Percentiles rank a stretch among this genome's conserved stretches.
Evolutionary conservation across 192 early-diverging fungal genomes (phyloP).

Genomic region (Thamnidium elegans): DNA sequence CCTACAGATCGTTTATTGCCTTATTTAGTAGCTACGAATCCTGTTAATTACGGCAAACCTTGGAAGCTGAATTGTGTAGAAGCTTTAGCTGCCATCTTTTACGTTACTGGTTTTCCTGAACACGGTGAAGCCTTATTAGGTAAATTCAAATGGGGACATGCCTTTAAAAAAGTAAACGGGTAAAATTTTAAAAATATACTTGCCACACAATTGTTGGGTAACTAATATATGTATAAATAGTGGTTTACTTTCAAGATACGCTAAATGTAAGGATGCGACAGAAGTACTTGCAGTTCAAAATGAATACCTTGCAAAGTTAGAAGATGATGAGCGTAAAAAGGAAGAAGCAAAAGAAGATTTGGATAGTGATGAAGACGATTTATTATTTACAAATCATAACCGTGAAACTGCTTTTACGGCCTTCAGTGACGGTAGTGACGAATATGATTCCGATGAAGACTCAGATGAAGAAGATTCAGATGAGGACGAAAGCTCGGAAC

Average conservation of each 20-base stretch:
- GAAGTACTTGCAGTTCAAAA: slow-evolving; percentile 76
- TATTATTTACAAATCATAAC: slow-evolving; percentile 51
- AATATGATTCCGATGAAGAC: slow-evolving; percentile 54
- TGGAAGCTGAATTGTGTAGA: slow-evolving; percentile 97
- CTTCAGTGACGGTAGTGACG: slow-evolving; percentile 16
- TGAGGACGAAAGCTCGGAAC: slow-evolving; percentile 46
- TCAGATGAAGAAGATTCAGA: slow-evolving; percentile 49
- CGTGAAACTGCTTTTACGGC: slow-evolving; percentile 41
- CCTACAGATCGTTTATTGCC: slow-evolving; percentile 87
- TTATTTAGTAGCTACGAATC: slow-evolving; percentile 93
- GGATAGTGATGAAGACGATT: slow-evolving; percentile 41
- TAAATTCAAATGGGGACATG: slow-evolving; percentile 96
- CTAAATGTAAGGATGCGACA: slow-evolving; percentile 66
- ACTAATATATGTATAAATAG: slow-evolving; percentile 32
- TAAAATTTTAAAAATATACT: slow-evolving; percentile 33
- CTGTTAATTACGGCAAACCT: slow-evolving; percentile 96
- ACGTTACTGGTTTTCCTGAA: slow-evolving; percentile 73
- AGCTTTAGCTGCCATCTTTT: slow-evolving; percentile 92
- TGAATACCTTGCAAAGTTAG: slow-evolving; percentile 74
- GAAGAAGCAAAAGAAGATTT: slow-evolving; percentile 23
- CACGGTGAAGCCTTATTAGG: slow-evolving; percentile 72
- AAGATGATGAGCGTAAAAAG: slow-evolving; percentile 55
- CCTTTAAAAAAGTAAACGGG: slow-evolving; percentile 87
- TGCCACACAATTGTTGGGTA: no score
- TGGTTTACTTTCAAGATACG: slow-evolving; percentile 72